Evolutionary conservation across 139 green algal species (phyloP), one percentile per base, ranked within the genome.

Genomic region (Chlamydomonas sphaeroides): DNA sequence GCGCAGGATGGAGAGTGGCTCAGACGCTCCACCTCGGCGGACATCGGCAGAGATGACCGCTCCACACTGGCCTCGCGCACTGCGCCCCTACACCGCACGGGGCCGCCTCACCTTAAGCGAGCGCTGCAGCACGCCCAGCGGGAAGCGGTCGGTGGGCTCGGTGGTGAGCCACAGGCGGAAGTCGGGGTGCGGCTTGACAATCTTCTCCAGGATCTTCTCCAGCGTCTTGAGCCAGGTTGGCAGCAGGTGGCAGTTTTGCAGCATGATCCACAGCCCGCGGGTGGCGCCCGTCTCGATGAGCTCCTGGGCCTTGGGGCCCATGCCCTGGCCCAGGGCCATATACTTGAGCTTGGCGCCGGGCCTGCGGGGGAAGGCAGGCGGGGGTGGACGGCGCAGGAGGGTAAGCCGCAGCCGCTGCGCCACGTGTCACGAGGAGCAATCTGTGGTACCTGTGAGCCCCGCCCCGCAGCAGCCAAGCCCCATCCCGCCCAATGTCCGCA

Each of bases 241-340:
- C 77, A 98, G 90, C 69, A 98, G 89, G 85, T 98, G 94, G 85
- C 93, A 97, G 86, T 98, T 98, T 86, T 96, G 94, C 78, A 98
- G 88, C 93, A 98, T 96, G 63, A 96, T 85, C 94, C 94, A 98
- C 67, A 96, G 89, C 1, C 94, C 94, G 30, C 93, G 83, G 26
- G 88, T 86, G 28, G 90, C 87, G 51, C 89, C 94, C 49, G 88
- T 90, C 88, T 96, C 92, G 36, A 98, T 94, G 41, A 95, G 89
- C 87, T 98, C 94, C 38, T 86, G 78, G 23, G 94, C 94, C 87
- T 95, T 95, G 69, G 93, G 93, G 3, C 94, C 93, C 94, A 97
- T 98, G 85, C 95, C 95, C 86, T 98, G 95, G 11, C 95, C 95
- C 72, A 98, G 93, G 1, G 95, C 93, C 93, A 98, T 96, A 90